These are phyloP conservation scores for Globisporangium echinulatum DNA, from an alignment of 352 stramenopile genomes.

Conservation along the genomic window DNA sequence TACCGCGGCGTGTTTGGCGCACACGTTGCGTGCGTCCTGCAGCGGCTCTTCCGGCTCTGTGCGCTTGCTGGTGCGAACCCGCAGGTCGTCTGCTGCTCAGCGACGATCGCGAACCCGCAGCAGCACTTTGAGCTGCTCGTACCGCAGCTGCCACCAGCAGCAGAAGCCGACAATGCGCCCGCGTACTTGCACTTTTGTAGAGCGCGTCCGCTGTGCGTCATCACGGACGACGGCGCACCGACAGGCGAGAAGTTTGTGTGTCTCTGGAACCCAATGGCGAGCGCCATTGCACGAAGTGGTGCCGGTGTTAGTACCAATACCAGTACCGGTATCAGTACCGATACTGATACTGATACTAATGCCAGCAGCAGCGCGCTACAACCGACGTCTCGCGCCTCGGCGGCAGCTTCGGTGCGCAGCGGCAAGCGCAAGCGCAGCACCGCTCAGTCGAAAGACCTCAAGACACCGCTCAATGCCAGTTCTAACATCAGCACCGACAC, in stretches of 20 bases:
- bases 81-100: slow-evolving; percentile 94
- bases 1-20: slow-evolving; percentile 89
- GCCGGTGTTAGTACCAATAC: slow-evolving; percentile 9
- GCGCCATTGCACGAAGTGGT: too few species aligned
- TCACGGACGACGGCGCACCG: slow-evolving; percentile 89
- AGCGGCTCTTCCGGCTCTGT: slow-evolving; percentile 86
- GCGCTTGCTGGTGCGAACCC: slow-evolving; percentile 72
- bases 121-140: slow-evolving; percentile 91
- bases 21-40: slow-evolving; percentile 85
- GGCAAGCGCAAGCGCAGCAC: neutral
- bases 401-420: too few species aligned
- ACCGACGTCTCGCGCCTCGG: too few species aligned
- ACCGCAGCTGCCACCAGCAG: slow-evolving; percentile 40
- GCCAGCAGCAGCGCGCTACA: neutral
- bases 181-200: slow-evolving; percentile 58
- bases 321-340: neutral
- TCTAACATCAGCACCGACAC: neutral
- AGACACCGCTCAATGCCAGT: too few species aligned
- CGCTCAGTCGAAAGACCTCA: neutral
- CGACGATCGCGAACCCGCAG: slow-evolving; percentile 92
- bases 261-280: slow-evolving; percentile 90
- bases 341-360: neutral
- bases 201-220: slow-evolving; percentile 45
- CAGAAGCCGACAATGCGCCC: slow-evolving; percentile 13
- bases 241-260: slow-evolving; percentile 91